These are phyloP conservation scores for Talaromyces sp. DNA, from an alignment of 2,329 filamentous ascomycete species.

Conservation along the genomic window DNA sequence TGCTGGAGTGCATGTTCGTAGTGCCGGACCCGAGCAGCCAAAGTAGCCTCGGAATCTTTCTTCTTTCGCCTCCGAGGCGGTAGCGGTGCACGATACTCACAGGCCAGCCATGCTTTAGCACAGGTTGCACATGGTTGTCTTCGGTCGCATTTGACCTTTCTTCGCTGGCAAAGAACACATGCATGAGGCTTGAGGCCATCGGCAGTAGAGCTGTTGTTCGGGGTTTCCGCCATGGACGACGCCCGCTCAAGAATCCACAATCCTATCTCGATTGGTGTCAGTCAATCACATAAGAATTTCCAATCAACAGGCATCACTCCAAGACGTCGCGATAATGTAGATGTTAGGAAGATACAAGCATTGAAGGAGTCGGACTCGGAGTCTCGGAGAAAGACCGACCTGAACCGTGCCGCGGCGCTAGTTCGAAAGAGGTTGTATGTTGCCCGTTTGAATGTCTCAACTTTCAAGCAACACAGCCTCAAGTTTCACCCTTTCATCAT, in stretches of 20 bases:
- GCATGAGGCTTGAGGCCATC: conserved; percentile 15
- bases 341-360: too few relatives aligned
- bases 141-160: conserved; percentile 20
- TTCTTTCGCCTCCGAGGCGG: conserved; percentile 18
- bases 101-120: conserved; percentile 17
- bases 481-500: conserved; percentile 4
- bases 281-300: too few relatives aligned
- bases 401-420: background rate
- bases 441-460: background rate
- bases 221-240: background rate
- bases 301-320: background rate
- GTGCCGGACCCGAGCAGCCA: conserved; percentile 14
- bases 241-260: background rate
- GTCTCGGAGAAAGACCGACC: background rate
- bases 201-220: background rate
- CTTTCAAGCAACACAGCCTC: conserved; percentile 4
- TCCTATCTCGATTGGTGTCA: background rate
- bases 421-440: conserved; percentile 6
- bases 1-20: conserved; percentile 17
- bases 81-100: conserved; percentile 17
- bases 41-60: conserved; percentile 12
- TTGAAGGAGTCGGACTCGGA: background rate
- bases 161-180: conserved; percentile 18
- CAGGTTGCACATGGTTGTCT: conserved; percentile 15
- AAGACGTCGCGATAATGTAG: too few relatives aligned